Evolutionary conservation across 306 rosid species (phyloP).

Genomic region (Trifolium subterraneum): DNA sequence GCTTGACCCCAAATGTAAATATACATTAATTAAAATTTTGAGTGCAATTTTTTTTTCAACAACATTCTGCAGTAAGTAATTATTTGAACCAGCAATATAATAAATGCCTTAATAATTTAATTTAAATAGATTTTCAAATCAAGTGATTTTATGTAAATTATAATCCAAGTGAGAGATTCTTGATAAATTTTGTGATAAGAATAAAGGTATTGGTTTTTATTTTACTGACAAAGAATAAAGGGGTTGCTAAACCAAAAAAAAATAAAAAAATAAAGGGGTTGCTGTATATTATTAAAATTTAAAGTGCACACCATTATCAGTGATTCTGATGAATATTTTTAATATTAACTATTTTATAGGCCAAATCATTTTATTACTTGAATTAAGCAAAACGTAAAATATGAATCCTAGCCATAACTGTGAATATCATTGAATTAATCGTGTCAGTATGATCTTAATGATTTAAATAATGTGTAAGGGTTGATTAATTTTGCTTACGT

Average conservation of each 20-base stretch:
- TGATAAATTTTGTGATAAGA: background rate
- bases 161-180: background rate
- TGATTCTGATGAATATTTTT: background rate
- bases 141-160: background rate
- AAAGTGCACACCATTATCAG: background rate
- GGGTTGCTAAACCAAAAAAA: too few species aligned
- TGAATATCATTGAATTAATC: too few species aligned
- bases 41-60: background rate
- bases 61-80: background rate
- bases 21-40: background rate
- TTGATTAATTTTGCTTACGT: too few species aligned
- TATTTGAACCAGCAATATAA: background rate
- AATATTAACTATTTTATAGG: background rate
- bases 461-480: too few species aligned
- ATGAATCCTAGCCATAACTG: background rate
- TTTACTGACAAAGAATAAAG: background rate
- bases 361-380: background rate
- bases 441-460: too few species aligned
- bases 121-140: background rate
- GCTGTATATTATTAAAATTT: background rate
- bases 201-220: background rate
- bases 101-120: background rate
- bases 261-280: background rate
- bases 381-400: background rate
- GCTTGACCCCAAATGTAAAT: background rate